Evolutionary conservation across 257 asterid genomes (phyloP), one percentile per base, ranked within the genome.

Genomic region (Solanum arcanum): DNA sequence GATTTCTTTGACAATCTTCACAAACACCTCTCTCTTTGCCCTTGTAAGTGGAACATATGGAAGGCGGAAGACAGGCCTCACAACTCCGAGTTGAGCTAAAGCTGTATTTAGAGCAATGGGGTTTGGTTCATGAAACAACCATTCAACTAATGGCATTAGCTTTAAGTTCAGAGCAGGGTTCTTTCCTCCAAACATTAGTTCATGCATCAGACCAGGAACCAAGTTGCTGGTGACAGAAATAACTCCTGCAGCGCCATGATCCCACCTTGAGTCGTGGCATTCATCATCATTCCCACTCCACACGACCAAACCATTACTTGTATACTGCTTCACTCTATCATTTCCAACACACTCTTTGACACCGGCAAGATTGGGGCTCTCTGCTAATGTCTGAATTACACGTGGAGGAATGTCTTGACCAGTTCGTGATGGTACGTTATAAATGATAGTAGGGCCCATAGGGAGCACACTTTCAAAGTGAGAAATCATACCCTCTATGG

Each of bases 261-360:
- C 94, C 97, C 99, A 95, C 93, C 98, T 94, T 11, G 97, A 93
- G 87, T 93, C 97, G 44, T 95, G 99, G 90, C 98, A 94, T 84
- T 96, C 86, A 52, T 96, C 97, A 27, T 96, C 98, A 56, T 96
- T 95, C 64, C 97, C 98, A 72, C 98, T 96, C 99, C 99, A 96
- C 13, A 91, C 97, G 0, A 92, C 94, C 6, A 94, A 68, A 23
- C 95, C 98, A 4, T 81, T 88, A 27, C 94, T 90, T 5, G 96
- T 93, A 44, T 95, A 94, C 85, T 91, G 88, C 89, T 93, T 90
- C 10, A 96, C 93, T 78, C 98, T 91, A 82, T 91, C 94, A 86
- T 93, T 85, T 66, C 98, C 98, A 2, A 93, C 95, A 35, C 98
- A 96, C 74, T 96, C 98, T 90, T 95, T 95, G 80, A 96, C 93